Percentiles rank a stretch among this genome's conserved stretches.
Conservation (phyloP, 2,329 filamentous ascomycete species). For the Arthrobotrys pseudoclavata region DNA sequence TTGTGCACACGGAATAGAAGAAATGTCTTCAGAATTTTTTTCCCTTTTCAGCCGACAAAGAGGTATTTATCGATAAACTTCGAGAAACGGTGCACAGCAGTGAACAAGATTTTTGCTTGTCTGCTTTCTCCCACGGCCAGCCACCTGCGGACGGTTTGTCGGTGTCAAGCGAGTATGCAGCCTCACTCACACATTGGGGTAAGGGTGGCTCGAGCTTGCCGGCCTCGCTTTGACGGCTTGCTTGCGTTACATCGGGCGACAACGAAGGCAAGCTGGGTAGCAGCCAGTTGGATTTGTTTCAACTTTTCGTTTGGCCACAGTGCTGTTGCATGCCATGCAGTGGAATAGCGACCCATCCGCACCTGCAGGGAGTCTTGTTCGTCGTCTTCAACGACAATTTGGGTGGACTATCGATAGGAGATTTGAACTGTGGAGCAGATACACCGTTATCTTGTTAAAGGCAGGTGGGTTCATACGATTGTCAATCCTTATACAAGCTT, state of each 20-base stretch:
- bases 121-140: slow-evolving; percentile 5
- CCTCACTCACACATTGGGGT: slow-evolving; percentile 17
- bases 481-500: slow-evolving; percentile 42
- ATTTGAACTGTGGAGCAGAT: slow-evolving; percentile 12
- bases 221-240: slow-evolving; percentile 28
- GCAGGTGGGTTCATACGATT: slow-evolving; percentile 38
- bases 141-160: slow-evolving; percentile 23
- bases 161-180: slow-evolving; percentile 34
- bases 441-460: slow-evolving; percentile 36
- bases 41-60: background rate
- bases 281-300: slow-evolving; percentile 31
- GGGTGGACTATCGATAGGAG: slow-evolving; percentile 9
- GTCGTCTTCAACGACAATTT: background rate
- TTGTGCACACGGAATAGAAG: background rate
- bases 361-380: slow-evolving; percentile 15
- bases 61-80: slow-evolving; percentile 33
- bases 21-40: background rate
- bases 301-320: slow-evolving; percentile 28
- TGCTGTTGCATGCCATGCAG: slow-evolving; percentile 36
- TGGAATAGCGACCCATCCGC: slow-evolving; percentile 25
- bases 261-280: slow-evolving; percentile 29
- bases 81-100: slow-evolving; percentile 22
- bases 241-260: slow-evolving; percentile 53
- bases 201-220: slow-evolving; percentile 43
- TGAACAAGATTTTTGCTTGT: slow-evolving; percentile 10